Evolutionary conservation across 2,329 filamentous ascomycete species (phyloP).

Genomic region (Cladosporium sp.): DNA sequence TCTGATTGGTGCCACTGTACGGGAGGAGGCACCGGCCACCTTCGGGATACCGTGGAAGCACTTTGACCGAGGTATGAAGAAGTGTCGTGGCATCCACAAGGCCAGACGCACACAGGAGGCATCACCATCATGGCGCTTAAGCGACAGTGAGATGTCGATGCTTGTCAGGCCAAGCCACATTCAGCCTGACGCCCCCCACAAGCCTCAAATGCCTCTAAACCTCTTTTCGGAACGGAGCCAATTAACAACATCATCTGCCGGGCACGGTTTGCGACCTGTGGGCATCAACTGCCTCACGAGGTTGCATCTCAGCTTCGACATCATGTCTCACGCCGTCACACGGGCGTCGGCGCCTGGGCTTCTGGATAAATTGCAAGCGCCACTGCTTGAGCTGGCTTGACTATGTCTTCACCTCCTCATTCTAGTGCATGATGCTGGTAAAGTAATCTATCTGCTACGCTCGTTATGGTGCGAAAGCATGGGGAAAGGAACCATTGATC

Average conservation of each 20-base stretch:
- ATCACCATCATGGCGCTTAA: no score
- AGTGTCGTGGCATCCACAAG: no score
- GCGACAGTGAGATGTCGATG: neutral
- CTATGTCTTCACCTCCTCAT: neutral
- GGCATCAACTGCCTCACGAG: neutral
- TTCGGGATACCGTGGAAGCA: no score
- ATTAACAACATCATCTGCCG: neutral
- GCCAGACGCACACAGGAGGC: no score
- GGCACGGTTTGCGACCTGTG: neutral
- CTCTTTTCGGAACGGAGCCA: slow-evolving; percentile 2
- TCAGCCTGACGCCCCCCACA: neutral
- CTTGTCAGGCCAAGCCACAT: neutral
- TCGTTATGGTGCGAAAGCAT: neutral
- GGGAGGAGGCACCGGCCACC: no score
- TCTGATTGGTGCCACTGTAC: no score
- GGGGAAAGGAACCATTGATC: neutral
- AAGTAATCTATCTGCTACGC: slow-evolving; percentile 6
- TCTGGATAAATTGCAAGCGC: slow-evolving; percentile 1
- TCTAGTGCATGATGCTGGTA: neutral
- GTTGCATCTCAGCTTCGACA: neutral
- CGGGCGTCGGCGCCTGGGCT: neutral
- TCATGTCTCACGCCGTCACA: neutral
- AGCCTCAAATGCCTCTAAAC: no score
- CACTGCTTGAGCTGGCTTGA: neutral
- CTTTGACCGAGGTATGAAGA: no score